Conservation (phyloP, 2,329 filamentous ascomycete genomes). For the Biscogniauxia mediterranea region DNA sequence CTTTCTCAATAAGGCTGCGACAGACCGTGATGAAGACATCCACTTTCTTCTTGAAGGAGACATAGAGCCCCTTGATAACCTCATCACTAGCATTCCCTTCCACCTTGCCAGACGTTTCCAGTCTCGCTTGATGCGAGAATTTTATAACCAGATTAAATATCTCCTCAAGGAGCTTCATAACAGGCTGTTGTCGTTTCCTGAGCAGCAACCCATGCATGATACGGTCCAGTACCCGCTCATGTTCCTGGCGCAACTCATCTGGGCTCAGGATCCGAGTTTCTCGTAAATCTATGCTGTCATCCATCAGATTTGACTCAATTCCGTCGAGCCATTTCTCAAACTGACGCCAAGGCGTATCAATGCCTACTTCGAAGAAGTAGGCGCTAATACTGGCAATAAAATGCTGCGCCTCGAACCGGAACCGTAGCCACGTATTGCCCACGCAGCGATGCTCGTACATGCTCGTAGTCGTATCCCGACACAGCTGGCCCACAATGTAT, state of each 20-base stretch:
- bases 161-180: constrained; percentile 71
- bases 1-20: constrained; percentile 65
- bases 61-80: constrained; percentile 52
- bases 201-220: constrained; percentile 74
- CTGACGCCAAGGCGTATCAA: constrained; percentile 68
- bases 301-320: constrained; percentile 57
- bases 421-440: constrained; percentile 51
- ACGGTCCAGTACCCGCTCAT: constrained; percentile 70
- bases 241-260: constrained; percentile 64
- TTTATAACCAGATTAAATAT: constrained; percentile 71
- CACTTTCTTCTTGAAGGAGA: constrained; percentile 67
- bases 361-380: constrained; percentile 78
- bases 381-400: constrained; percentile 71
- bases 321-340: constrained; percentile 66
- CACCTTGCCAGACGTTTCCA: constrained; percentile 38
- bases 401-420: constrained; percentile 75
- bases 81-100: constrained; percentile 26
- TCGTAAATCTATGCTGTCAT: constrained; percentile 33
- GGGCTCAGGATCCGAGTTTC: constrained; percentile 50
- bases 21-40: constrained; percentile 73
- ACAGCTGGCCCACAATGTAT: constrained; percentile 68
- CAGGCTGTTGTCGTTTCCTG: constrained; percentile 70
- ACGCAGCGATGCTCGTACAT: constrained; percentile 35
- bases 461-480: constrained; percentile 51
- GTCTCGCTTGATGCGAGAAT: constrained; percentile 58